Base-by-base conservation (phyloP, 176 grass and related monocot genomes). In the Urochloa ruziziensis region DNA sequence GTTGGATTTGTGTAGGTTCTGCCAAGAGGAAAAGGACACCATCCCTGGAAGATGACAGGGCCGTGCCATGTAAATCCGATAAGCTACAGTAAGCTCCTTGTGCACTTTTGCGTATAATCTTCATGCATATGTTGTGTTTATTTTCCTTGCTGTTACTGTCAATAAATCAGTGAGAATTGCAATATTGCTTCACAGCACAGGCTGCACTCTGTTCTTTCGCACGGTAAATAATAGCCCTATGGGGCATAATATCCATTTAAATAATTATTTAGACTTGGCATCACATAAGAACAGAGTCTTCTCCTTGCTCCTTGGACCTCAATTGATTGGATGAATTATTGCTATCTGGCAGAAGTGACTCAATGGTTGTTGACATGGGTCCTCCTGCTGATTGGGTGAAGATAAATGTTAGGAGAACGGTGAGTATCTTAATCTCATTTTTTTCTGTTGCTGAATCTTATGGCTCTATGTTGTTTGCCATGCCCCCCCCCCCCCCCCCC, bases 361-460 rank as follows among this genome's bases (percentile, higher is more conserved):
- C 83, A 7, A 82, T 80, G 62, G 83, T 98, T 78, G 15, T 90
- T 28, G 95, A 98, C 82, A 83, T 87, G 29, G 95, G 95, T 30
- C 63, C 74, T 59, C 92, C 86, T 81, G 90, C 92, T 82, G 95
- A 98, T 78, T 98, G 92, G 95, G 91, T 98, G 75, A 98, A 98
- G 75, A 91, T 98, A 89, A 98, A 93, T 11, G 95, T 98, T 59
- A 81, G 78, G 18, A 88, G 59, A 90, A 90, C 81, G 10, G 95
- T 98, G 73, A 91, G 92, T 86, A 76, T 62, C 10, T 35, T 74
- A 77, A 76, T 61, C 18, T 49, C 12, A 18, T 63, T 8, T 51
- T 24, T 40, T 28, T 75, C 27, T 70, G 34, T 80, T 70, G 34
- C 74, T 18, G 51, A 54, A 25, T 65, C 30, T 75, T 80, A 82